Evolutionary conservation across 805 yeast species (phyloP), one percentile per base, ranked within the genome.

Genomic region (Metschnikowia reukaufii): DNA sequence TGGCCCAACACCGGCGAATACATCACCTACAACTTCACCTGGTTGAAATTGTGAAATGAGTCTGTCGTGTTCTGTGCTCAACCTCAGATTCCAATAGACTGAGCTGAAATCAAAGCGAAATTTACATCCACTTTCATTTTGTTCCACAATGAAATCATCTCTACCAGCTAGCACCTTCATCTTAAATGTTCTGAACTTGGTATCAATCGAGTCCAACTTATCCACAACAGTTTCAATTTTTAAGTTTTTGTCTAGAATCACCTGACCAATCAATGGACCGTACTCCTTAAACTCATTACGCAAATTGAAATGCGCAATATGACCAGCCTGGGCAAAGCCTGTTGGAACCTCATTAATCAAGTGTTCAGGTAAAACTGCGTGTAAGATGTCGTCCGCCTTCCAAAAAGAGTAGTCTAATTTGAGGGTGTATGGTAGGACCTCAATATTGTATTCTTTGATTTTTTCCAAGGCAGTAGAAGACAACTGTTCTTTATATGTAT

Each of bases 1-100:
- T 4, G 99, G 99, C 0, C 99, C 99, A 1, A 94, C 98, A 39
- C 99, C 99, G 0, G 97, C 98, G 81, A 95, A 88, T 0, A 90
- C 97, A 70, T 94, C 99, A 58, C 89, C 88, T 0, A 95, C 86
- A 6, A 89, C 86, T 49, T 85, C 86, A 8, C 86, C 85, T 4
- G 79, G 73, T 35, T 77, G 57, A 57, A 87, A 85, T 48, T 72
- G 73, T 1, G 68, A 62, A 3, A 94, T 84, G 36, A 94, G 68
- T 49, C 98, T 73, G 39, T 83, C 92, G 65, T 94, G 99, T 60
- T 94, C 99, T 0, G 96, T 88, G 55, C 90, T 92, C 42, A 94
- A 73, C 56, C 99, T 78, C 13, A 97, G 88, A 64, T 94, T 94
- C 99, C 99, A 94, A 67, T 95, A 94, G 4, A 95, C 99, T 61